Evolutionary conservation across 2,329 filamentous ascomycete species (phyloP), one percentile per base, ranked within the genome.

Genomic region (Aspergillus sp.): DNA sequence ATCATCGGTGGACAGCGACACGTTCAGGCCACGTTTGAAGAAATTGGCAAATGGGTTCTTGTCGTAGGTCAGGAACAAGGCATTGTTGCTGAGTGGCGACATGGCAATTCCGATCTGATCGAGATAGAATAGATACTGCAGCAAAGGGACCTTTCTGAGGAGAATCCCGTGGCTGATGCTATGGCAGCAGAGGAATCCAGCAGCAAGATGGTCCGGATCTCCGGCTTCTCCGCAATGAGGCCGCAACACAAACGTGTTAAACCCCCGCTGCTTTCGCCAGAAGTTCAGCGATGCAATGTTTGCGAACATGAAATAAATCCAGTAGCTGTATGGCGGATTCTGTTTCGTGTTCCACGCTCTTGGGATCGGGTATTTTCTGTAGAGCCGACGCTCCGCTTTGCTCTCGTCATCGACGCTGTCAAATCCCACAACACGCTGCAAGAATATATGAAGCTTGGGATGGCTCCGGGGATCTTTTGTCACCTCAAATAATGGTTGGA

Each of bases 21-120:
- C 92, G 67, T 99, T 99, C 47, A 99, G 76, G 0, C 94, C 94
- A 50, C 94, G 87, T 67, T 89, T 88, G 78, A 99, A 99, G 74
- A 99, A 99, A 65, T 89, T 89, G 62, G 96, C 81, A 74, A 96
- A 99, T 0, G 94, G 94, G 63, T 99, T 99, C 54, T 95, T 86
- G 71, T 99, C 94, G 67, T 99, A 97, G 1, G 93, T 91, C 48
- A 99, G 77, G 76, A 99, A 99, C 29, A 99, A 76, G 0, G 94
- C 94, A 64, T 99, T 99, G 77, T 99, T 99, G 72, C 91, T 96
- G 43, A 99, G 81, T 2, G 94, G 94, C n/a, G 93, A 97, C 94
- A 99, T 99, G 56, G 94, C 94, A 58, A 99, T 94, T 53, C 94
- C 94, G 57, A 99, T 97, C 68, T 97, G 93, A 67, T 99, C 92